Evolutionary conservation across 2,329 filamentous ascomycete genomes (phyloP), one percentile per base, ranked within the genome.

Genomic region (Diaporthe vexans): DNA sequence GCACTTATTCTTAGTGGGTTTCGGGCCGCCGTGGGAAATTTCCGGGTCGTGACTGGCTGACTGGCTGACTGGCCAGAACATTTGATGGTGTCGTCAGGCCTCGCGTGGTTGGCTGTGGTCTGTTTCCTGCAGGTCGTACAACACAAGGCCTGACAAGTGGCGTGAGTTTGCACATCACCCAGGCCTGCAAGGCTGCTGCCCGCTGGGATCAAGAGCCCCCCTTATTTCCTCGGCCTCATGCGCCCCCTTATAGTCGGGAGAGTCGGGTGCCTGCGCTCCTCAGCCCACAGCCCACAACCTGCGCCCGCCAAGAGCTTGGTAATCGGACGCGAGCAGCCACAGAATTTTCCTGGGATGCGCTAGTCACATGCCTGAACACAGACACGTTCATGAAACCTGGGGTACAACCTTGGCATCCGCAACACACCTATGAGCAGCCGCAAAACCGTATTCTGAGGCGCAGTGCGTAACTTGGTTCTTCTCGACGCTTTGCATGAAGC

Each of bases 311-410:
- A 68, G 63, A 21, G n/a, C 33, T 54, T 54, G 48, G 33, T 54
- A 17, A 54, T 40, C 46, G 48, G 29, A 54, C 63, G 33, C 33
- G 63, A 26, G 48, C 63, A 68, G 63, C 48, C 63, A 54, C 63
- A 19, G 8, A 40, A 19, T 52, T 67, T 40, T 15, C 6, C 48
- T 40, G 48, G 63, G 48, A 54, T 68, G 63, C 48, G 48, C 63
- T 19, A 54, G 63, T 54, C 48, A 24, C 37, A 40, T 54, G 63
- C 63, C 63, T 68, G 63, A 54, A 40, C 63, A 68, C 48, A 54
- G 63, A 68, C 63, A 54, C 48, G 63, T 13, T 68, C 63, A 68
- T 68, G 63, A 68, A 68, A 68, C 63, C 63, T 40, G 63, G 63
- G 63, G 63, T 54, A 26, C 63, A 26, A 8, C 2, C 63, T 68